A percentile compares a stretch with the other conserved stretches of the same genome.
Evolutionary conservation across 352 stramenopile species (phyloP).

Genomic region (Phytopythium aichiense): DNA sequence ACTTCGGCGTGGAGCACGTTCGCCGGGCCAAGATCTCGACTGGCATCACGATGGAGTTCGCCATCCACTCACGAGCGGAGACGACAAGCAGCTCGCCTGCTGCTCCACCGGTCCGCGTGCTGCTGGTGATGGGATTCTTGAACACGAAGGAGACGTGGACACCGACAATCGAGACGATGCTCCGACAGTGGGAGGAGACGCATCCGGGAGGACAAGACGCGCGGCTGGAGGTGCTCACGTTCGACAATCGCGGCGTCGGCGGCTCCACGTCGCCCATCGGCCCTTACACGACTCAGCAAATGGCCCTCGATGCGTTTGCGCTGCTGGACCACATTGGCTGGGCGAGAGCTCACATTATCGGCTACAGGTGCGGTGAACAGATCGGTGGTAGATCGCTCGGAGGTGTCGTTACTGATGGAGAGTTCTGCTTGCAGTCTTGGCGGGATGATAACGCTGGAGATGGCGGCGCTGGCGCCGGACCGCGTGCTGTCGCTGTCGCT

Average conservation of each 20-base stretch:
- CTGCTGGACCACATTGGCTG: slow-evolving; percentile 39
- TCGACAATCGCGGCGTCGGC: slow-evolving; percentile 47
- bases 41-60: slow-evolving; percentile 39
- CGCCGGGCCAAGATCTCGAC: slow-evolving; percentile 22
- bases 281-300: slow-evolving; percentile 35
- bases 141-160: slow-evolving; percentile 40
- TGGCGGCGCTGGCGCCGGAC: slow-evolving; percentile 24
- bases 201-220: background rate
- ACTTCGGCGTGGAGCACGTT: slow-evolving; percentile 22
- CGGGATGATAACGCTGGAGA: slow-evolving; percentile 50
- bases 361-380: slow-evolving; percentile 18
- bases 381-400: background rate
- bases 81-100: background rate
- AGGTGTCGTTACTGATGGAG: too few relatives aligned
- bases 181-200: slow-evolving; percentile 23
- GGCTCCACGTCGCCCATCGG: slow-evolving; percentile 28
- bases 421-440: slow-evolving; percentile 20
- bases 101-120: slow-evolving; percentile 16
- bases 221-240: slow-evolving; percentile 31
- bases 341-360: slow-evolving; percentile 29
- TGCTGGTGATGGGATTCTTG: slow-evolving; percentile 46
- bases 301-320: slow-evolving; percentile 34
- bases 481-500: slow-evolving; percentile 43
- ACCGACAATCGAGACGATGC: slow-evolving; percentile 30
- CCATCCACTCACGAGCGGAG: slow-evolving; percentile 14